Percentiles rank a stretch among this genome's conserved stretches.
Conservation (phyloP, 805 yeast species). For the Barnettozyma sp. region DNA sequence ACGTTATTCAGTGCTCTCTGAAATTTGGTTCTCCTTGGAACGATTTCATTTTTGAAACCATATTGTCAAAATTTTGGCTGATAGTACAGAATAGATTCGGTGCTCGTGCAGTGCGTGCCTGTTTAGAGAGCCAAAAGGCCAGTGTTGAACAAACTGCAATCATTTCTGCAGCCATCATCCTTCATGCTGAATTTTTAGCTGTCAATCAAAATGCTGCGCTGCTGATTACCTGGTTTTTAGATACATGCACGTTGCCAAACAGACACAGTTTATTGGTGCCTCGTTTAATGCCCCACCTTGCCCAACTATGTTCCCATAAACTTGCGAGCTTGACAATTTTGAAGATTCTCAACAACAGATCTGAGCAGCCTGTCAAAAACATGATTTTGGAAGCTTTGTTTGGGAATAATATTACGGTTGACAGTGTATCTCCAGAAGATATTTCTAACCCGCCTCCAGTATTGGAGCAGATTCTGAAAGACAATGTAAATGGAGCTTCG, state of each 20-base stretch:
- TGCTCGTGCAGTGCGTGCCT: conserved; percentile 89
- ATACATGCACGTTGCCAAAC: conserved; percentile 63
- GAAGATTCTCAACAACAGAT: conserved; percentile 66
- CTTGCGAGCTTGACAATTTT: conserved; percentile 77
- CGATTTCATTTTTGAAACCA: conserved; percentile 81
- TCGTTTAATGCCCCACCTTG: conserved; percentile 54
- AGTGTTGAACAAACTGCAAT: conserved; percentile 61
- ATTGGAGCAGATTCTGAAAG: conserved; percentile 56
- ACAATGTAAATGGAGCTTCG: conserved; percentile 62
- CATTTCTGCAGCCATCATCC: conserved; percentile 69
- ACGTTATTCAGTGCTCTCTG: conserved; percentile 89
- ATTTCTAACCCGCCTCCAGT: conserved; percentile 35
- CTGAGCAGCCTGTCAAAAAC: conserved; percentile 55
- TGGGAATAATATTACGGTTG: conserved; percentile 36
- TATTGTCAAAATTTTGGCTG: conserved; percentile 68
- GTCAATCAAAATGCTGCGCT: conserved; percentile 83
- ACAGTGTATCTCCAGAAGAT: conserved; percentile 8
- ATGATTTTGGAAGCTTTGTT: conserved; percentile 59
- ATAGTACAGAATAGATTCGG: conserved; percentile 90
- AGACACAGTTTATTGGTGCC: conserved; percentile 62
- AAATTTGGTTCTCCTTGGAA: conserved; percentile 86
- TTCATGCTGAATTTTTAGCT: conserved; percentile 72
- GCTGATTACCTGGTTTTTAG: conserved; percentile 89
- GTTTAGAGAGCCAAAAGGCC: conserved; percentile 72
- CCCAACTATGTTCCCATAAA: conserved; percentile 66